Evolutionary conservation across 1,284 basidiomycete genomes (phyloP), one percentile per base, ranked within the genome.

Genomic region (Sanghuangporus sanghuang): DNA sequence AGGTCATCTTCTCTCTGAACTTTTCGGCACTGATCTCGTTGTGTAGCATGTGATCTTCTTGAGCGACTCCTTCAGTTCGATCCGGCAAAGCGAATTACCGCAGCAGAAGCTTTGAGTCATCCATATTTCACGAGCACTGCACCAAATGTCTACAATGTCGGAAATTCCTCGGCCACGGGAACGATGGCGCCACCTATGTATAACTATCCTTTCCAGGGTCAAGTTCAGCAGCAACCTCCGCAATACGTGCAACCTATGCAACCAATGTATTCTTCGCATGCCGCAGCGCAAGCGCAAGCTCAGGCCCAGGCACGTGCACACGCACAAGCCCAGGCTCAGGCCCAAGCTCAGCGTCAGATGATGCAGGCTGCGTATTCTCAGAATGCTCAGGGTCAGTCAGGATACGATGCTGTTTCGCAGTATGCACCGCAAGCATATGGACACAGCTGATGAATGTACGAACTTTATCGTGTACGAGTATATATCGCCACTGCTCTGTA

Each of bases 51-150:
- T 71, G 94, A 98, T 74, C 85, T 99, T 3, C 88, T 99, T 55
- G 97, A 99, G 74, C 88, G 92, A 66, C 86, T 99, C 50, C 85
- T 99, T 59, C 95, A 97, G 73, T 99, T 99, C 72, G 97, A 99
- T 74, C 97, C 97, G 0, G 84, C 89, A 36, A 90, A 96, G 72
- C 90, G 97, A 62, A 88, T 97, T 67, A 93, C 93, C 9, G 96
- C 96, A 32, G 89, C 92, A 36, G 93, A 97, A 59, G 96, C 97
- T 0, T 85, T 99, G 59, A 85, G 83, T 16, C 97, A 99, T 73
- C 93, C 93, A 0, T 98, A 98, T 78, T 98, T 98, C 75, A 92
- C 89, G 21, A 79, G 79, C 48, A 76, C 83, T 12, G 74, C 78
- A 54, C 76, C 77, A 21, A 69, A 67, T 53, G 54, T 68, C 23